Conservation (phyloP, 306 rosid genomes). For the Arachis hypogaea region DNA sequence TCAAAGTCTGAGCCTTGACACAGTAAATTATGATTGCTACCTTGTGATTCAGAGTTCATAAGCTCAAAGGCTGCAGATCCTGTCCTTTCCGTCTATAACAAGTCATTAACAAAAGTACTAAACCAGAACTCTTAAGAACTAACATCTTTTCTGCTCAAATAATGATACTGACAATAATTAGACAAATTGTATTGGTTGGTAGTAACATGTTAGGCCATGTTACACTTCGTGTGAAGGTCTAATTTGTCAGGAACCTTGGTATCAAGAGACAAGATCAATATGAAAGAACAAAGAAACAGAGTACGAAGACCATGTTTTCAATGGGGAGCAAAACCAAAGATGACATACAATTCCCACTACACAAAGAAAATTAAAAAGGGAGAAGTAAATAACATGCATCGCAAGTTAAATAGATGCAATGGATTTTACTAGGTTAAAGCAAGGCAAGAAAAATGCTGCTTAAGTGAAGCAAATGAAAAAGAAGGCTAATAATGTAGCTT, state of each 20-base stretch:
- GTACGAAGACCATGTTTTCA: background rate
- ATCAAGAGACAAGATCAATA: no score
- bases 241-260: no score
- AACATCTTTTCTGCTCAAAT: background rate
- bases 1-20: no score
- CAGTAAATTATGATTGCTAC: no score
- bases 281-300: no score
- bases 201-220: background rate
- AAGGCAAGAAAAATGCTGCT: background rate
- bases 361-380: background rate
- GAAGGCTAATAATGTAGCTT: conserved; percentile 17
- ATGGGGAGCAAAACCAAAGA: background rate
- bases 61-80: no score
- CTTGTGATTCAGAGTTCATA: no score
- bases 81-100: no score
- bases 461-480: conserved; percentile 27
- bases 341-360: background rate
- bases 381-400: background rate
- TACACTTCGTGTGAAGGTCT: no score
- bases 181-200: background rate
- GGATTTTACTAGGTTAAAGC: background rate
- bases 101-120: no score
- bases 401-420: no score
- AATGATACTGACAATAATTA: background rate
- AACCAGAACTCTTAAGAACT: background rate